A percentile compares a stretch with the other conserved stretches of the same genome.
phyloP scores from a whole-genome alignment of 2,329 filamentous ascomycete genomes.

The Incumbomyces lentus region DNA sequence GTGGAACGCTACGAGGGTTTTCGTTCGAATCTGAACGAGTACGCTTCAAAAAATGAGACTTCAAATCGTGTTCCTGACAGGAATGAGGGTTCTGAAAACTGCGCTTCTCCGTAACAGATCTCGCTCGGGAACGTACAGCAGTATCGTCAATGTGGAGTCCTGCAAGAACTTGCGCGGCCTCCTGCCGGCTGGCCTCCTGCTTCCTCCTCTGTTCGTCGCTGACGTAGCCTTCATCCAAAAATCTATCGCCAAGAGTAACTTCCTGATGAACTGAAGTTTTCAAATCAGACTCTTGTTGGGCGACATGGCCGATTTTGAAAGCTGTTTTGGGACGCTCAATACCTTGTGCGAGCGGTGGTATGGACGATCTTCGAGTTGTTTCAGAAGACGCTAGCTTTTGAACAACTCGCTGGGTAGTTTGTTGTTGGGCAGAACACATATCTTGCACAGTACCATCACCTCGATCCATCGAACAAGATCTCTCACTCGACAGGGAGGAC shows the following conservation, averaged over 20 bases:
- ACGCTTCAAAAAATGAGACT: conserved; percentile 1
- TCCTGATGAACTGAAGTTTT: not conserved
- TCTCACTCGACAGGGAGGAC: not conserved
- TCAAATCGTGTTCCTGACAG: not conserved
- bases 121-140: not conserved
- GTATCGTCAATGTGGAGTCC: not conserved
- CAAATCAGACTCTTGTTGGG: not conserved
- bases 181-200: conserved; percentile 19
- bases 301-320: not conserved
- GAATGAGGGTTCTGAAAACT: not conserved
- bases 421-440: not conserved
- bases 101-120: not conserved
- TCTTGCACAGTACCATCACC: too few species aligned
- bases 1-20: not conserved
- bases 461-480: too few species aligned
- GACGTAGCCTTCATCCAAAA: conserved; percentile 10
- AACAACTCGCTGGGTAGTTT: not conserved
- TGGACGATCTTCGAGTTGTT: not conserved
- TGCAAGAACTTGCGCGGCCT: conserved; percentile 18
- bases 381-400: not conserved
- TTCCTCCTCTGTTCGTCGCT: conserved; percentile 9
- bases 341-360: not conserved
- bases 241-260: not conserved
- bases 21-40: conserved; percentile 1
- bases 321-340: conserved; percentile 1